A percentile compares a stretch with the other conserved stretches of the same genome.
Evolutionary conservation across 208 protist species (phyloP).

Genomic region (Dictyostelium gargantuum): DNA sequence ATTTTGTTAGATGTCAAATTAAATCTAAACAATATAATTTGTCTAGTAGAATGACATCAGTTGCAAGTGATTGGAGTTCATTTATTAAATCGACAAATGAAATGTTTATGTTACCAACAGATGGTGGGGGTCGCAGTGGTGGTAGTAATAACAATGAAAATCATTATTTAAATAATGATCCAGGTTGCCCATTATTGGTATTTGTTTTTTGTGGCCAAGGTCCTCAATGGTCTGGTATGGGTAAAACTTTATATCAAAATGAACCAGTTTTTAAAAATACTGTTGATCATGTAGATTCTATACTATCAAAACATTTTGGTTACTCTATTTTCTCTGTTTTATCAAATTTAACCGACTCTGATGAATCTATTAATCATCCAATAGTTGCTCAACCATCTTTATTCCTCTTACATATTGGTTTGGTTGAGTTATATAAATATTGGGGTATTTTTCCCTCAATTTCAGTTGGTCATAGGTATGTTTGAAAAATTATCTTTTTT

Average conservation of each 20-base stretch:
- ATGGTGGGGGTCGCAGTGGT: not conserved
- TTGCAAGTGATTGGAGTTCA: conserved; percentile 12
- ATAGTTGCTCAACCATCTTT: conserved; percentile 63
- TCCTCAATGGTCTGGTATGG: conserved; percentile 78
- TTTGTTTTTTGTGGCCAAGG: conserved; percentile 81
- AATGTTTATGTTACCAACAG: not conserved
- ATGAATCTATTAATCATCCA: conserved; percentile 39
- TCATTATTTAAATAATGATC: not conserved
- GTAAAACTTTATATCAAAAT: conserved; percentile 25
- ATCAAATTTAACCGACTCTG: not conserved
- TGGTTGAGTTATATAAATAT: conserved; percentile 39
- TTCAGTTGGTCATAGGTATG: conserved; percentile 79
- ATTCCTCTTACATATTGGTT: conserved; percentile 62
- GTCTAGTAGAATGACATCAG: not conserved
- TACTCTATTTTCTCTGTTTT: conserved; percentile 63
- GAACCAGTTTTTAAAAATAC: conserved; percentile 64
- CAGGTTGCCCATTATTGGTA: not conserved
- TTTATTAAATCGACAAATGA: not conserved
- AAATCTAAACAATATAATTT: not conserved
- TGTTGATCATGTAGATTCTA: conserved; percentile 30
- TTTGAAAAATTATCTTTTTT: too few species aligned
- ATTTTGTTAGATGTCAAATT: conserved; percentile 18
- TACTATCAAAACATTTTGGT: conserved; percentile 29
- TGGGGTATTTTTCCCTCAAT: conserved; percentile 69
- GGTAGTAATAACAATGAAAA: not conserved